Base-by-base conservation (phyloP, 306 rosid genomes). In the Lotus japonicus region DNA sequence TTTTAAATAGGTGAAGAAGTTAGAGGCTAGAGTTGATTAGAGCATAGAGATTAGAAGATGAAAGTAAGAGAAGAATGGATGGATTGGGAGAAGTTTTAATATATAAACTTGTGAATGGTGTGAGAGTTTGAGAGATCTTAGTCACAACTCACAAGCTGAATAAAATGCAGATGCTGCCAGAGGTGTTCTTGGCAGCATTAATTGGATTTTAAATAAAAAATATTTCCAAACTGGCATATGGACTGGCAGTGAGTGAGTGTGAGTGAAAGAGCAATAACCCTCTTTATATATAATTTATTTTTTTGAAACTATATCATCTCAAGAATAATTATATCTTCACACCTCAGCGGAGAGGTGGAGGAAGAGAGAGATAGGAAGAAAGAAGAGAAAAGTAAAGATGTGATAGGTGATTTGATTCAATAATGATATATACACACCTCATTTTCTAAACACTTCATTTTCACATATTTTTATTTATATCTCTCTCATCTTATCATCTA, bases 221-320 rank as follows among this genome's bases (percentile, higher is more conserved):
- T 43, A 19, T 61, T 79, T 83, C 81, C 85, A 74, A 83, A 81
- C 85, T 84, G 85, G 87, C 85, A 70, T 52, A 69, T 79, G 71
- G 80, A 75, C 83, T 85, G 92, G 96, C 88, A 68, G 31, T 72
- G 84, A 84, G 68, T 75, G 85, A 78, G 85, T 74, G 83, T 66
- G 83, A 87, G 84, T 58, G 91, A 85, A 80, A 77, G 87, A 85
- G 64, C 81, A 43, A 67, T 31, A 31, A 6, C 36, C 36, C 36
- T 31, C 5, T 31, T 31, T 28, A 28, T 28, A 28, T 28, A 4
- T 28, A 28, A n/a, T n/a, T n/a, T 21, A 21, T 21, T 21, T 21
- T 3, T 1, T 21, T 21, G 1, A 21, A 3, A 21, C 26, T 21
- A n/a, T n/a, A n/a, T n/a, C n/a, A n/a, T n/a, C n/a, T n/a, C n/a